A percentile compares a stretch with the other conserved stretches of the same genome.
Conservation (phyloP, 805 yeast genomes). For the Ogataea paraovalis region DNA sequence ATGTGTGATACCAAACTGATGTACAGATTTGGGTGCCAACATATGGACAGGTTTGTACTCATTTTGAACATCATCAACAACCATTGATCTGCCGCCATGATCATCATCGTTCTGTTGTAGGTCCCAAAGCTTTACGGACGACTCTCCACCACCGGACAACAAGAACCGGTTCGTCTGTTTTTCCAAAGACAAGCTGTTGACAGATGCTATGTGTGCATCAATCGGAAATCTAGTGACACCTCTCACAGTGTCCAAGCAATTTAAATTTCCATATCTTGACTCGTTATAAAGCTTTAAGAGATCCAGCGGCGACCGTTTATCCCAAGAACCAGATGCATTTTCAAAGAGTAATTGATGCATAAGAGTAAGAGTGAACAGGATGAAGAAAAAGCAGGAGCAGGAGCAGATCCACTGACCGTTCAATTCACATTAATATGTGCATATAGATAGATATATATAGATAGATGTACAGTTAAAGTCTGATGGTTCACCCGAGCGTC, state of each 20-base stretch:
- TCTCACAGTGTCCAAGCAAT: conserved; percentile 14
- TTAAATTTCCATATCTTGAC: conserved; percentile 20
- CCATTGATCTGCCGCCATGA: neutral
- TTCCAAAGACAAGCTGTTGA: conserved; percentile 61
- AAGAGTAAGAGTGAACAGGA: neutral
- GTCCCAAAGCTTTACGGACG: conserved; percentile 67
- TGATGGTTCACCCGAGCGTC: too few relatives aligned
- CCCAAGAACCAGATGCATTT: conserved; percentile 10
- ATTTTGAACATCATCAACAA: conserved; percentile 12
- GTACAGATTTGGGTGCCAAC: conserved; percentile 40
- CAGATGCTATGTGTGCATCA: conserved; percentile 46
- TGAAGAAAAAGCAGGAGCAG: too few relatives aligned
- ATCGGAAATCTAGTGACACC: conserved; percentile 36
- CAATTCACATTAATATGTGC: too few relatives aligned
- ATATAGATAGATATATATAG: too few relatives aligned
- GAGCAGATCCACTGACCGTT: too few relatives aligned
- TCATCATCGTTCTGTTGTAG: conserved; percentile 26
- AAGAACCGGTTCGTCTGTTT: conserved; percentile 39
- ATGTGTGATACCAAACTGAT: conserved; percentile 68
- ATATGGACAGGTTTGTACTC: conserved; percentile 18
- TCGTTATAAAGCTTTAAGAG: conserved; percentile 25
- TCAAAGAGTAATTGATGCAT: conserved; percentile 26
- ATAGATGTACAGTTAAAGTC: too few relatives aligned
- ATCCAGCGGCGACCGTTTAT: conserved; percentile 10
- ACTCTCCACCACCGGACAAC: conserved; percentile 72